Evolutionary conservation across 768 basidiomycete species (phyloP), one percentile per base, ranked within the genome.

Genomic region (Coprinellus aureogranulatus): DNA sequence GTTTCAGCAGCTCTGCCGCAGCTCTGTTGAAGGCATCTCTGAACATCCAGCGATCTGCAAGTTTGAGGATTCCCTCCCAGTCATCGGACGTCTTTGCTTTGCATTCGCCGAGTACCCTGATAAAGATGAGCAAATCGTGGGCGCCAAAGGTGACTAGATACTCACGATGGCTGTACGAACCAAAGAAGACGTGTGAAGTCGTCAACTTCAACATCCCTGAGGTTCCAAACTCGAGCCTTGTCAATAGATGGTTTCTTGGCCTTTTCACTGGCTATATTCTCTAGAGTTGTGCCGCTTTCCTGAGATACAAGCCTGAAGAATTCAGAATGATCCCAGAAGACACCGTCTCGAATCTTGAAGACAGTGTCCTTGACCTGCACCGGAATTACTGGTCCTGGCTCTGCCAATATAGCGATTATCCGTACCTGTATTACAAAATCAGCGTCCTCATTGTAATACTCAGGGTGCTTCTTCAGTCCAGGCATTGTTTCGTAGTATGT

Each of bases 31-130:
- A 64, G 47, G 72, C 62, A 44, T 51, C 61, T 14, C 61, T 54
- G 63, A 72, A 72, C 27, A 57, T 59, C 62, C 62, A 74, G 30
- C 53, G 61, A 22, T 66, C 67, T 5, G 72, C 60, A 49, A 75
- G 61, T 23, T 62, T 59, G 41, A 75, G 67, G 50, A 73, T 67
- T 23, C 69, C 68, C 22, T 64, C 65, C 73, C 75, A 77, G 46
- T 74, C 71, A 14, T 65, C 62, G 22, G 62, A 42, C 4, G 31
- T 11, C 66, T 59, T 18, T 14, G 69, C 64, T 55, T 67, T 64
- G 56, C 67, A 66, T 22, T 63, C 51, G 14, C 64, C 60, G 31
- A 14, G 46, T 14, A 47, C 27, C 6, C 50, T 52, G 30, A 10
- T 27, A 14, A 20, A 20, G n/a, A 34, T 28, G 22, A 5, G 30